phyloP scores from a whole-genome alignment of 202 grass and related monocot genomes.

The Panicum virgatum region DNA sequence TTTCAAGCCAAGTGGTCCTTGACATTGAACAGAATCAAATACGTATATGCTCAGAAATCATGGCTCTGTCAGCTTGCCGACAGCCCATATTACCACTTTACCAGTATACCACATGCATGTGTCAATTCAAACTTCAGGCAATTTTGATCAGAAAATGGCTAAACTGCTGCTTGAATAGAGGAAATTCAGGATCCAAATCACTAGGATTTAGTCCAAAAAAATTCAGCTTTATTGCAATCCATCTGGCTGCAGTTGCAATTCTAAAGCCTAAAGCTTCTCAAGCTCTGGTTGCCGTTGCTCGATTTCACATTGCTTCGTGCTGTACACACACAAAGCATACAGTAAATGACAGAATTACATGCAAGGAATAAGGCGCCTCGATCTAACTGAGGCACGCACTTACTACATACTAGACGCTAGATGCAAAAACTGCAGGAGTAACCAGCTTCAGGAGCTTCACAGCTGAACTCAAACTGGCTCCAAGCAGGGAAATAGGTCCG shows the following conservation, averaged over 20 bases:
- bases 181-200: neutral
- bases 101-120: neutral
- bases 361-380: conserved; percentile 3
- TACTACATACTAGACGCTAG: conserved; percentile 10
- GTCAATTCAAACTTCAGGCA: neutral
- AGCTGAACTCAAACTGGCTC: neutral
- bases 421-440: conserved; percentile 26
- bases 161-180: neutral
- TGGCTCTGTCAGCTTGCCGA: neutral
- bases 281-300: neutral
- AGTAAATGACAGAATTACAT: conserved; percentile 25
- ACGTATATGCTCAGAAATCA: neutral
- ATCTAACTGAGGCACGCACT: conserved; percentile 20
- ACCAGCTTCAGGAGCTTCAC: conserved; percentile 18
- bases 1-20: no score
- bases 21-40: no score
- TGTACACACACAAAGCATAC: conserved; percentile 27
- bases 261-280: conserved; percentile 2
- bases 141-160: neutral
- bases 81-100: neutral
- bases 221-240: conserved; percentile 16
- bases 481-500: conserved; percentile 14
- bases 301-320: conserved; percentile 31
- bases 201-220: neutral
- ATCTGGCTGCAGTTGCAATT: neutral